These are phyloP conservation scores for Solanum virginianum DNA, from an alignment of 257 asterid species.

Conservation along the genomic window DNA sequence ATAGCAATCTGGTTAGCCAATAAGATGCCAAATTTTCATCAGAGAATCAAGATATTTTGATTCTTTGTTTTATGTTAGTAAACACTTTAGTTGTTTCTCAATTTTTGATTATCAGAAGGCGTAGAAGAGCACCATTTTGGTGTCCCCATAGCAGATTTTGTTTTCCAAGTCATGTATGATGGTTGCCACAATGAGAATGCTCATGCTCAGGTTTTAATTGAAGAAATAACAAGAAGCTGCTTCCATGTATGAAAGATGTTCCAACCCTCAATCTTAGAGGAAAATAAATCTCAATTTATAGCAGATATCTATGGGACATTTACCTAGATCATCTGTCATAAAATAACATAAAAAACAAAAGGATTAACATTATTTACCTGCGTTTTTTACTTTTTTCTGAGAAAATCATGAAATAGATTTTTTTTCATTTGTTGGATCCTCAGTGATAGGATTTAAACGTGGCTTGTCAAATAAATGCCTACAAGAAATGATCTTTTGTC, in stretches of 20 bases:
- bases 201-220: neutral
- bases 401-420: constrained; percentile 52
- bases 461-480: constrained; percentile 79
- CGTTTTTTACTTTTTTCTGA: constrained; percentile 52
- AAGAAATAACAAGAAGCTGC: neutral
- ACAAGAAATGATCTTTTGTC: neutral
- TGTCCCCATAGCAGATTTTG: neutral
- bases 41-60: neutral
- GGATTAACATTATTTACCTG: constrained; percentile 23
- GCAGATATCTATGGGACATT: neutral
- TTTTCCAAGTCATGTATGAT: neutral
- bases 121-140: neutral
- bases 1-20: neutral
- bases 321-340: neutral
- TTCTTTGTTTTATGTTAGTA: no score
- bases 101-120: neutral
- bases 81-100: neutral
- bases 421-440: constrained; percentile 59
- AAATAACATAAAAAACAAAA: neutral
- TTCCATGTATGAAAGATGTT: neutral
- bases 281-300: neutral
- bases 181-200: neutral
- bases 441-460: constrained; percentile 71
- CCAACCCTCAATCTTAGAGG: neutral
- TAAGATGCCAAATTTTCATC: neutral